Base-by-base conservation (phyloP, 805 yeast species). In the Candida hispaniensis region DNA sequence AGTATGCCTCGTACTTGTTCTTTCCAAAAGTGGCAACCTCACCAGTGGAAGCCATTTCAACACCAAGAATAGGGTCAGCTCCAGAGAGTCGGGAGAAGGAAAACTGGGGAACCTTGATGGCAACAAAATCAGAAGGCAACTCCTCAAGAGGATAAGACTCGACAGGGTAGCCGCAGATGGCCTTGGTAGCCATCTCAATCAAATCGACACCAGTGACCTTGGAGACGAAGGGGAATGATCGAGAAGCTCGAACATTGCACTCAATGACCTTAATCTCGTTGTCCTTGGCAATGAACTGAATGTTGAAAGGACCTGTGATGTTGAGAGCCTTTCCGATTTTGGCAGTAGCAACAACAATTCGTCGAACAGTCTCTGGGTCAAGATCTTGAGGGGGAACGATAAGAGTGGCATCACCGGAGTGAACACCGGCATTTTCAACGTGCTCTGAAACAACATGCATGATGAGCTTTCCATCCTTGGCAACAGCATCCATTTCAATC, bases 11-110 rank as follows among this genome's bases (percentile, higher is more conserved):
- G 55, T 85, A 86, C 62, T 88, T 88, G 67, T 86, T 78, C 54
- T 71, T 83, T 52, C 98, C 99, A 55, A 91, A 88, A 44, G 93
- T 73, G 32, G 99, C 99, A 54, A 86, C 96, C 61, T 85, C 97
- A 69, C 97, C 97, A 43, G 97, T 88, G 18, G 96, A 88, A 12
- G 97, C 95, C 97, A 88, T 88, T 64, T 88, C 97, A 46, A 88
- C 97, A 64, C 97, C 97, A 47, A 88, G 67, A 43, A 88, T 85
- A 36, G 97, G 97, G 58, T 88, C 97, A 39, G 97, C 97, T 49
- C 97, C 97, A 30, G 95, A 81, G 47, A 88, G 70, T 60, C 97
- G 76, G 18, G 96, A 79, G 75, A 91, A 88, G 5, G 96, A 86
- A 63, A 88, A 88, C 61, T 88, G 97, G 8, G 97, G 97, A 41